phyloP scores from a whole-genome alignment of 2,329 filamentous ascomycete species.

The Knufia petricola region DNA sequence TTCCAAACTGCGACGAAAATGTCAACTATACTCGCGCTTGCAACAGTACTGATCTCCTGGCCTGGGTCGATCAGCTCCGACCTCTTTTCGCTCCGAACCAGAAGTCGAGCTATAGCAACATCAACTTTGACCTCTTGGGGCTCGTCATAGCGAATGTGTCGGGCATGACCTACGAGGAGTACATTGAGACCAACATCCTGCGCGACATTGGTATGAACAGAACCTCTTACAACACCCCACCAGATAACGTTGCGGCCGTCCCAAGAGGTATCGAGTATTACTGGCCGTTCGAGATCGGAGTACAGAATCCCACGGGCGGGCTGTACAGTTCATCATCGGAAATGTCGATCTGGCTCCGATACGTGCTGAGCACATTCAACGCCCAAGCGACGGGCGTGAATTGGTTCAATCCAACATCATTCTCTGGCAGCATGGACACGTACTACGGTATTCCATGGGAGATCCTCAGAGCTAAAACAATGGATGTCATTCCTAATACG shows the following conservation, averaged over 20 bases:
- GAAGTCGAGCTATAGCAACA: slow-evolving; percentile 25
- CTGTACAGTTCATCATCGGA: slow-evolving; percentile 35
- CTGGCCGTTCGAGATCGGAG: slow-evolving; percentile 9
- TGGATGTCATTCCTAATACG: background rate
- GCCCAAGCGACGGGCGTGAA: slow-evolving; percentile 32
- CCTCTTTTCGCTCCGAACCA: slow-evolving; percentile 23
- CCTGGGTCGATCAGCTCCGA: background rate
- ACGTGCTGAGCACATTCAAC: slow-evolving; percentile 35
- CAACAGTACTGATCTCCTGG: background rate
- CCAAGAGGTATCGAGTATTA: slow-evolving; percentile 13
- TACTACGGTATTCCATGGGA: slow-evolving; percentile 43
- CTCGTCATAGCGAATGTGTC: slow-evolving; percentile 24
- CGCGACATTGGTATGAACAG: slow-evolving; percentile 15
- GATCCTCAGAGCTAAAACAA: slow-evolving; percentile 28
- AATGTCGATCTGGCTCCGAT: slow-evolving; percentile 36
- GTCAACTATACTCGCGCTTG: slow-evolving; percentile 4
- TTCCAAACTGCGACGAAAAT: background rate
- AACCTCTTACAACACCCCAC: slow-evolving; percentile 14
- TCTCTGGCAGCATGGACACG: slow-evolving; percentile 27
- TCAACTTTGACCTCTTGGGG: slow-evolving; percentile 25
- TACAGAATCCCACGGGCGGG: slow-evolving; percentile 27
- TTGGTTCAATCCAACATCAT: slow-evolving; percentile 36
- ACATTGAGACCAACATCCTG: slow-evolving; percentile 20
- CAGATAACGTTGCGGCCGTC: slow-evolving; percentile 20
- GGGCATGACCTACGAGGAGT: slow-evolving; percentile 21